These are phyloP conservation scores for Pseudopyrenochaeta lycopersici DNA, from an alignment of 2,329 filamentous ascomycete genomes.

Conservation along the genomic window DNA sequence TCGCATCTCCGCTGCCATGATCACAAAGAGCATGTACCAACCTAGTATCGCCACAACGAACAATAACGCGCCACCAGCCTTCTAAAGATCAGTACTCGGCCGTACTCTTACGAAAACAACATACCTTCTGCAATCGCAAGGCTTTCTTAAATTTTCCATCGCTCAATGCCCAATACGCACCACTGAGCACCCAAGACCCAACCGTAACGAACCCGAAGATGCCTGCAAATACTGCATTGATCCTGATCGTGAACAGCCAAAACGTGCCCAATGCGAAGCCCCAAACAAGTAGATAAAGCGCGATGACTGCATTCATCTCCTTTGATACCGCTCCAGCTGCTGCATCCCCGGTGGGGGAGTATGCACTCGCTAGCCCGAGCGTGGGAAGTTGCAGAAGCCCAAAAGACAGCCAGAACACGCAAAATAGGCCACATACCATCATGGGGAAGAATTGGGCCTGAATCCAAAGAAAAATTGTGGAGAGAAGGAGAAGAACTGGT, in stretches of 20 bases:
- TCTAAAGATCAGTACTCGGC: neutral
- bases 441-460: constrained; percentile 49
- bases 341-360: constrained; percentile 53
- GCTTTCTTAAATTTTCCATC: constrained; percentile 56
- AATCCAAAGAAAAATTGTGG: constrained; percentile 63
- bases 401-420: constrained; percentile 62
- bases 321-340: constrained; percentile 55
- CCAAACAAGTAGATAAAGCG: constrained; percentile 62
- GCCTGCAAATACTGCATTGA: constrained; percentile 59
- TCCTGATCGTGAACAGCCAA: constrained; percentile 61
- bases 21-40: constrained; percentile 64
- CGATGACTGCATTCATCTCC: constrained; percentile 61
- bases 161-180: constrained; percentile 60
- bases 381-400: constrained; percentile 61
- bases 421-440: constrained; percentile 63
- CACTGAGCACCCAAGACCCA: constrained; percentile 57
- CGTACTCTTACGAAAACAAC: constrained; percentile 1
- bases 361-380: constrained; percentile 56
- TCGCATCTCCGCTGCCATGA: constrained; percentile 64
- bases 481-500: constrained; percentile 57
- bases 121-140: constrained; percentile 57
- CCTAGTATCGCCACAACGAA: constrained; percentile 60
- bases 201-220: constrained; percentile 61
- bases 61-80: constrained; percentile 49
- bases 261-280: constrained; percentile 63